These are phyloP conservation scores for Xylaria nigripes DNA, from an alignment of 495 filamentous ascomycete species.

Conservation along the genomic window DNA sequence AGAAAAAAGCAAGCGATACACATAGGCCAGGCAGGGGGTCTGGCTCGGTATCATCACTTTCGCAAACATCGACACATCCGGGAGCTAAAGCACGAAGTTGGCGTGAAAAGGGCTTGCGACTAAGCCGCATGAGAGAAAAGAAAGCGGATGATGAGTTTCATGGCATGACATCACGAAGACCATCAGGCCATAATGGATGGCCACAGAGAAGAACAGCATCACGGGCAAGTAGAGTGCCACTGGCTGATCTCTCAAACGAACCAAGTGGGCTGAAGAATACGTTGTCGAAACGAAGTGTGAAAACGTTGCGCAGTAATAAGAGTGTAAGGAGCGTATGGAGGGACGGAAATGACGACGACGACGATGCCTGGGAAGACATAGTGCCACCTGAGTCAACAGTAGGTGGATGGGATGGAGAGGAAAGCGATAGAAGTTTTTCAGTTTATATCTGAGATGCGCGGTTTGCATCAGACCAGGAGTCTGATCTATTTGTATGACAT, in stretches of 20 bases:
- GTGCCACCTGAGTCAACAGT: constrained; percentile 18
- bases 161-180: constrained; percentile 7
- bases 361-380: constrained; percentile 25
- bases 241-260: constrained; percentile 12
- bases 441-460: constrained; percentile 19
- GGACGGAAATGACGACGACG: constrained; percentile 16
- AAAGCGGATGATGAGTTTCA: constrained; percentile 1
- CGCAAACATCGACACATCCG: constrained; percentile 10
- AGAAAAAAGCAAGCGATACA: constrained; percentile 1
- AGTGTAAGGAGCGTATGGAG: constrained; percentile 15
- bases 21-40: constrained; percentile 10
- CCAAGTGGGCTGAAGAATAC: constrained; percentile 1
- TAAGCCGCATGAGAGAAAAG: constrained; percentile 8
- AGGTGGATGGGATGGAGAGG: constrained; percentile 17
- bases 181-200: constrained; percentile 11
- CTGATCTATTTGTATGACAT: neutral
- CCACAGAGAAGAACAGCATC: constrained; percentile 12
- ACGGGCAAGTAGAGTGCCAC: constrained; percentile 4
- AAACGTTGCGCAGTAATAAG: constrained; percentile 14
- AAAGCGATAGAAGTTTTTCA: constrained; percentile 24
- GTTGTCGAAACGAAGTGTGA: constrained; percentile 13
- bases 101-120: constrained; percentile 12
- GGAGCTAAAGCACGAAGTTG: constrained; percentile 8
- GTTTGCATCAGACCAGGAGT: neutral
- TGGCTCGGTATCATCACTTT: constrained; percentile 1